A percentile compares a stretch with the other conserved stretches of the same genome.
Conservation (phyloP, 495 filamentous ascomycete genomes). For the Podospora pseudocomata region DNA sequence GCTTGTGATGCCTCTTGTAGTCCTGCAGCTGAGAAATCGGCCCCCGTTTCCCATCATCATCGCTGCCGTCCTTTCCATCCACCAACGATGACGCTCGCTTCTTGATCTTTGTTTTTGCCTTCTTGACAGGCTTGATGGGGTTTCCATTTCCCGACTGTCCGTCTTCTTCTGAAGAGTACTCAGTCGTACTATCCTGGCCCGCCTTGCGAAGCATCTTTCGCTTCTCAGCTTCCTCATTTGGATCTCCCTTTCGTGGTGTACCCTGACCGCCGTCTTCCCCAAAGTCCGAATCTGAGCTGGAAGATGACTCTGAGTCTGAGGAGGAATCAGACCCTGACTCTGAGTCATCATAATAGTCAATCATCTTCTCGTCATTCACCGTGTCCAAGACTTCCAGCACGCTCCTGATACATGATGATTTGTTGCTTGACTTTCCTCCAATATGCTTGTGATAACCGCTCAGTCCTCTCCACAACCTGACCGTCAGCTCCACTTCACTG, state of each 20-base stretch:
- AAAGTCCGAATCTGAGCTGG: constrained; percentile 25
- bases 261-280: not conserved
- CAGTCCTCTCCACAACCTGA: constrained; percentile 57
- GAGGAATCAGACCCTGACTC: constrained; percentile 17
- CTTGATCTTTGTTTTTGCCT: constrained; percentile 22
- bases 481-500: constrained; percentile 52
- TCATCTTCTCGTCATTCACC: constrained; percentile 51
- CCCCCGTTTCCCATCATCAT: constrained; percentile 42
- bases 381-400: constrained; percentile 62
- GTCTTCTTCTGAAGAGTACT: not conserved
- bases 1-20: constrained; percentile 55
- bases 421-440: constrained; percentile 44
- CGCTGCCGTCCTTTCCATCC: constrained; percentile 26
- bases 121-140: constrained; percentile 24
- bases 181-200: constrained; percentile 6
- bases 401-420: constrained; percentile 41
- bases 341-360: constrained; percentile 36
- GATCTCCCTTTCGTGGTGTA: not conserved
- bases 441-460: constrained; percentile 53
- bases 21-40: constrained; percentile 42
- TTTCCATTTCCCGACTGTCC: constrained; percentile 16
- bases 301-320: constrained; percentile 24
- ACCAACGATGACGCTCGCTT: constrained; percentile 15
- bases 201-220: constrained; percentile 27
- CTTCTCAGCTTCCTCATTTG: constrained; percentile 22